These are phyloP conservation scores for Cyclotella kingstonii DNA, from an alignment of 108 stramenopile genomes.

Conservation along the genomic window DNA sequence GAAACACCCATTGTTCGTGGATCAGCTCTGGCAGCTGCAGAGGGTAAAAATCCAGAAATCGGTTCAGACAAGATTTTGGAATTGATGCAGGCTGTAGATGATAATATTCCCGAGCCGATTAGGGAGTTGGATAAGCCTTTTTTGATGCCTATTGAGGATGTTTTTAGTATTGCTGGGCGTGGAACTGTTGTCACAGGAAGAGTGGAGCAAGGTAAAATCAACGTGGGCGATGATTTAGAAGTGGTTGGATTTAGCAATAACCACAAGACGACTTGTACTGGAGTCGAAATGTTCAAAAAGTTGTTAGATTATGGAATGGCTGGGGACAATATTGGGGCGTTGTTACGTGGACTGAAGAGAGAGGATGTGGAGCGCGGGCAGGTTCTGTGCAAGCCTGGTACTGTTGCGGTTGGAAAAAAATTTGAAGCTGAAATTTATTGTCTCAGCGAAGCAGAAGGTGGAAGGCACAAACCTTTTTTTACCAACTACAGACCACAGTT, in stretches of 20 bases:
- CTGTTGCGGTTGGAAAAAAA: conserved; percentile 70
- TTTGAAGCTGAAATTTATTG: conserved; percentile 98
- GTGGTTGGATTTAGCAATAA: conserved; percentile 79
- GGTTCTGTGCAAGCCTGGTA: conserved; percentile 91
- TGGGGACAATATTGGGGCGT: conserved; percentile 97
- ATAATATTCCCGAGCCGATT: conserved; percentile 88
- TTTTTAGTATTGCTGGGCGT: conserved; percentile 98
- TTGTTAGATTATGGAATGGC: conserved; percentile 94
- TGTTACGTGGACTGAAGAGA: conserved; percentile 95
- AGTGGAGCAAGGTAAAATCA: conserved; percentile 92
- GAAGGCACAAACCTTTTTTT: conserved; percentile 99
- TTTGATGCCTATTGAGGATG: conserved; percentile 99
- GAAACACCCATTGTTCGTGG: conserved; percentile 96
- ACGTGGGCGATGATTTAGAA: conserved; percentile 96
- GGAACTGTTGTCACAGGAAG: conserved; percentile 99
- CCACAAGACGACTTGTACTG: conserved; percentile 92
- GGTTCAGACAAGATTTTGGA: conserved; percentile 87
- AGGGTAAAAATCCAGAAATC: conserved; percentile 84
- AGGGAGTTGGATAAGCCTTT: conserved; percentile 98
- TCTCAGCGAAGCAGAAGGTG: conserved; percentile 97
- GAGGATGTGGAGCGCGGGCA: conserved; percentile 97
- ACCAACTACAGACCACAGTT: conserved; percentile 98
- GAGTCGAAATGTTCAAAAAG: conserved; percentile 99
- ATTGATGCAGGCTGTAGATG: conserved; percentile 94
- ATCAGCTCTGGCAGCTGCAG: conserved; percentile 96